Evolutionary conservation across 2,329 filamentous ascomycete species (phyloP), one percentile per base, ranked within the genome.

Genomic region (Helotiales sp.): DNA sequence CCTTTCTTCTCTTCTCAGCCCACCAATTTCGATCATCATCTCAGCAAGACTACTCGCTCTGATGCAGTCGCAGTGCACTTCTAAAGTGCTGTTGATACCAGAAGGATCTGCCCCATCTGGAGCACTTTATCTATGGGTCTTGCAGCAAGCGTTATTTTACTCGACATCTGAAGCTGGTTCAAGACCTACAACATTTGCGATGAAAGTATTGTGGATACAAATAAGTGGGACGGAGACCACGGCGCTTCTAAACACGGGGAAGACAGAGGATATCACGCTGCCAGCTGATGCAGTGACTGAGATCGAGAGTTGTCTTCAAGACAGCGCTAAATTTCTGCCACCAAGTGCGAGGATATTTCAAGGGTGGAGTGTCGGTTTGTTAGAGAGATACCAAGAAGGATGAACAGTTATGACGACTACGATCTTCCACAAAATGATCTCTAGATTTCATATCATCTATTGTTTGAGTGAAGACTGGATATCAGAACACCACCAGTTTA

Each of bases 311-410:
- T 1, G 60, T 66, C 5, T 73, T 70, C 68, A 74, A 10, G 67
- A 67, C 7, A 85, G 81, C 62, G 82, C 78, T 33, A 40, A 60
- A 2, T 67, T 84, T 15, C 69, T 91, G 8, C 87, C 88, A 1
- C 68, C 63, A 0, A 74, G 74, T 8, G 83, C 87, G 58, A 77
- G 83, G 55, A 73, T 66, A 27, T 88, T 89, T 63, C 78, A 82
- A 67, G 81, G 80, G n/a, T 91, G 87, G 87, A 79, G 79, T 25
- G 84, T 91, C 5, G 86, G 85, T 1, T 69, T 91, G 17, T 67
- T 91, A 58, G 78, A 81, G 61, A 75, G 80, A 58, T 86, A 81
- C 72, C 71, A 75, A 54, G 87, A 50, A 77, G 87, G 12, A 81
- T 48, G 25, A 30, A 27, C 5, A 25, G 27, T 25, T 10, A 25